Evolutionary conservation across 495 filamentous ascomycete genomes (phyloP), one percentile per base, ranked within the genome.

Genomic region (Neurospora sp.): DNA sequence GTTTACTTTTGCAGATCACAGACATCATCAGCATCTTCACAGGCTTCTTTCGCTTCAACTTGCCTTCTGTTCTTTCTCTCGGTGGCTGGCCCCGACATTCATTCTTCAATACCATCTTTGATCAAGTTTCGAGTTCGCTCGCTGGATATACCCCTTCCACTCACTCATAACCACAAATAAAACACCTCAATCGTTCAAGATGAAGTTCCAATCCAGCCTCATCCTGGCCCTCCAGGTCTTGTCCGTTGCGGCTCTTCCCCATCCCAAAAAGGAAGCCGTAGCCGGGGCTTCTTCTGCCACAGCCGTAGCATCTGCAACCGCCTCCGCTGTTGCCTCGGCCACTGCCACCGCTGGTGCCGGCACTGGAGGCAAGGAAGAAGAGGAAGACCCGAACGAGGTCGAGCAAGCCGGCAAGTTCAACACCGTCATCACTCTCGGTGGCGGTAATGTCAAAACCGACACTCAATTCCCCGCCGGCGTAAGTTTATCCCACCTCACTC

Each of bases 381-480:
- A 74, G 40, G 71, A 73, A 5, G 72, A 71, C 11, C 69, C 69
- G 20, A 79, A 79, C 74, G 75, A 81, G 70, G 46, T 79, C n/a
- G 78, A 78, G 20, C 75, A 75, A 61, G 27, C 74, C 46, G 78
- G 37, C 14, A 40, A 74, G 44, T 81, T 82, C 22, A 77, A 74
- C 40, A 46, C 61, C 38, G 68, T 71, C 22, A 69, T 82, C 69
- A 37, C 72, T 3, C 76, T 82, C 0, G 69, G 69, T 3, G 77
- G 78, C 20, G 77, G 77, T 37, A 70, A 79, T 46, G 61, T 79
- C 75, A 79, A 80, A 71, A 76, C 73, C 37, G 80, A 81, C 40
- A 75, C 74, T 35, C 5, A 71, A 9, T 82, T 78, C 69, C 79
- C 79, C 11, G 73, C 76, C 31, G 77, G 77, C 39, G 73, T 79